Evolutionary conservation across 2,329 filamentous ascomycete species (phyloP).

Genomic region (Cercospora sp.): DNA sequence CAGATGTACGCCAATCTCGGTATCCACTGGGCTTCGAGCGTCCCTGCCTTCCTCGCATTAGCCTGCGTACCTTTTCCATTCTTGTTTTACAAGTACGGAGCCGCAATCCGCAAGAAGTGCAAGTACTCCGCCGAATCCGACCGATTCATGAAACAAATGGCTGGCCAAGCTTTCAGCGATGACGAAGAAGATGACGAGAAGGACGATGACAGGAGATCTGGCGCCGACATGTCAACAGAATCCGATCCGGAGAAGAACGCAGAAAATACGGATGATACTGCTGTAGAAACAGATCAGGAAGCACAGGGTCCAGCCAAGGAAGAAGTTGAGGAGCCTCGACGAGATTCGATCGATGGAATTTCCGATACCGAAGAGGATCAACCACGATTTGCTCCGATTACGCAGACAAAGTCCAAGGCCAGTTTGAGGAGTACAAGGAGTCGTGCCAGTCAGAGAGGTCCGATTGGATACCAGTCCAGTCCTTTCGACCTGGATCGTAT

Average conservation of each 20-base stretch:
- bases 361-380: constrained; percentile 27
- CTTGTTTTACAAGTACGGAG: constrained; percentile 70
- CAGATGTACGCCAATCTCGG: constrained; percentile 59
- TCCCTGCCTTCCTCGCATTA: constrained; percentile 73
- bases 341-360: constrained; percentile 14
- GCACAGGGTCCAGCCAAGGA: constrained; percentile 6
- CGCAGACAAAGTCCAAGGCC: constrained; percentile 20
- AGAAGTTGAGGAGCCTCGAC: constrained; percentile 21
- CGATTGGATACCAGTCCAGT: constrained; percentile 41
- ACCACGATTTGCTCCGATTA: constrained; percentile 29
- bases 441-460: neutral
- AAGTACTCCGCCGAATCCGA: constrained; percentile 69
- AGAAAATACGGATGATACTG: constrained; percentile 9
- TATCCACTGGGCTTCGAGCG: constrained; percentile 67
- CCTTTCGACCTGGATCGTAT: constrained; percentile 53
- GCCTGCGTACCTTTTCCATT: constrained; percentile 73
- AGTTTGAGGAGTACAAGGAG: constrained; percentile 1
- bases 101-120: constrained; percentile 63
- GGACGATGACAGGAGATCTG: constrained; percentile 13
- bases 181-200: constrained; percentile 22
- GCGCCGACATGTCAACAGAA: constrained; percentile 19
- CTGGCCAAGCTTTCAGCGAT: constrained; percentile 28
- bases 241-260: constrained; percentile 15
- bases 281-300: neutral
- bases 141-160: constrained; percentile 55